A percentile compares a stretch with the other conserved stretches of the same genome.
These are phyloP conservation scores for Aquilaria yunnanensis DNA, from an alignment of 345 rosid species.

Conservation along the genomic window DNA sequence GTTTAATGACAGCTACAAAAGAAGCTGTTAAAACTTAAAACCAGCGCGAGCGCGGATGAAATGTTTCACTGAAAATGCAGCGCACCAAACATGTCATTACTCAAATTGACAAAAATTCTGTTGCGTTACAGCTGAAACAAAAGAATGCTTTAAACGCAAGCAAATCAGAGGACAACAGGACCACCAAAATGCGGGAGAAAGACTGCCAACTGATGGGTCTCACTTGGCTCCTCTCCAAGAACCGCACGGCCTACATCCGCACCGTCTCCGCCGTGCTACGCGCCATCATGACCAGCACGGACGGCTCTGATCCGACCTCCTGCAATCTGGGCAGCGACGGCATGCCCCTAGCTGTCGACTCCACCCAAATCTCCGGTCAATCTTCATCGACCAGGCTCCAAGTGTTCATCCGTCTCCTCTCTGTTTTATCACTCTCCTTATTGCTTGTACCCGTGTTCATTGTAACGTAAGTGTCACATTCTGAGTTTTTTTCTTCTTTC, in stretches of 20 bases:
- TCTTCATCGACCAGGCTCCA: conserved; percentile 23
- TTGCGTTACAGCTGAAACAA: conserved; percentile 44
- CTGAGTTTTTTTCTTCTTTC: too few species aligned
- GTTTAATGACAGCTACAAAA: too few species aligned
- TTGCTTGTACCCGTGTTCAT: conserved; percentile 1
- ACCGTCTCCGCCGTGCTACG: conserved; percentile 77
- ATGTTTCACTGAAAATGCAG: not conserved
- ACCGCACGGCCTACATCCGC: conserved; percentile 68
- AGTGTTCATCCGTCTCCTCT: conserved; percentile 1
- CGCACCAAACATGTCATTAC: conserved; percentile 19
- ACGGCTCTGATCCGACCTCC: conserved; percentile 44
- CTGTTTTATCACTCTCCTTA: conserved; percentile 11
- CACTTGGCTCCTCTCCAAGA: conserved; percentile 89
- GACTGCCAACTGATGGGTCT: conserved; percentile 95
- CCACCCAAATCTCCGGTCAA: conserved; percentile 42
- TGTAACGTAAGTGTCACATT: conserved; percentile 11
- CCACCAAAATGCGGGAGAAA: conserved; percentile 73
- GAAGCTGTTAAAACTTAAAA: too few species aligned
- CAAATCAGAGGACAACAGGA: conserved; percentile 50
- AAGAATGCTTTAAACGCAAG: conserved; percentile 47
- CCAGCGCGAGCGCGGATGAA: too few species aligned
- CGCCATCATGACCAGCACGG: conserved; percentile 60
- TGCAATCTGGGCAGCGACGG: conserved; percentile 80
- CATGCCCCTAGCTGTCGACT: conserved; percentile 88
- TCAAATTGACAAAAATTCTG: conserved; percentile 1